Evolutionary conservation across 106 monocot species (phyloP), one percentile per base, ranked within the genome.

Genomic region (Platanthera zijinensis): DNA sequence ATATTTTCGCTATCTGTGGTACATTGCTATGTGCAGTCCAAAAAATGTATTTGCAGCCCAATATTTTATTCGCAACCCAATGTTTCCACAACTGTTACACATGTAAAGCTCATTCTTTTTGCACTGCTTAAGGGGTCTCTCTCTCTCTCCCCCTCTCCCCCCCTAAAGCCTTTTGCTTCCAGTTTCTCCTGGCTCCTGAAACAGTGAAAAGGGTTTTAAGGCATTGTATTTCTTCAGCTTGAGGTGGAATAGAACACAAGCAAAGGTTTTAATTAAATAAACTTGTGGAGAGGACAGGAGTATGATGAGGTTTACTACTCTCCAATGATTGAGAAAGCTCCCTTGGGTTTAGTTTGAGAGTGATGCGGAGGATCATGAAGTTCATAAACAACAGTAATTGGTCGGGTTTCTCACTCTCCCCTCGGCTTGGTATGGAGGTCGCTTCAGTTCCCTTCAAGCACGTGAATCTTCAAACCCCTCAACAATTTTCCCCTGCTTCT

Each of bases 391-490:
- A 85, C 50, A 71, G 28, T 61, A 88, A 84, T 77, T 97, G 91
- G 97, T 83, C 94, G 79, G 93, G 97, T n/a, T 97, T 94, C 85
- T 97, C 93, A 75, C 91, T 97, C 78, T 91, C 91, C 50, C 91
- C 93, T 72, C 91, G 91, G 50, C 83, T 90, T 75, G 78, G 63
- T 45, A 84, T 88, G 87, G 89, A 89, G 73, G 75, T 88, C 21
- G 54, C 91, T 64, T 76, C 83, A 63, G 90, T 83, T 14, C 78
- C 84, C 77, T 73, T 54, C 52, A 83, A 48, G 10, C 51, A 57
- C 50, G 8, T 73, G 77, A 22, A 66, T 30, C 66, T 12, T 77
- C 87, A 81, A 51, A 84, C 85, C 48, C 21, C 69, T 48, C 85
- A 84, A 52, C 73, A 70, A 1, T 70, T 77, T 7, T 46, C 92